Conservation (phyloP, 1,284 basidiomycete genomes). For the Microbotryum lychnidis-dioicae region DNA sequence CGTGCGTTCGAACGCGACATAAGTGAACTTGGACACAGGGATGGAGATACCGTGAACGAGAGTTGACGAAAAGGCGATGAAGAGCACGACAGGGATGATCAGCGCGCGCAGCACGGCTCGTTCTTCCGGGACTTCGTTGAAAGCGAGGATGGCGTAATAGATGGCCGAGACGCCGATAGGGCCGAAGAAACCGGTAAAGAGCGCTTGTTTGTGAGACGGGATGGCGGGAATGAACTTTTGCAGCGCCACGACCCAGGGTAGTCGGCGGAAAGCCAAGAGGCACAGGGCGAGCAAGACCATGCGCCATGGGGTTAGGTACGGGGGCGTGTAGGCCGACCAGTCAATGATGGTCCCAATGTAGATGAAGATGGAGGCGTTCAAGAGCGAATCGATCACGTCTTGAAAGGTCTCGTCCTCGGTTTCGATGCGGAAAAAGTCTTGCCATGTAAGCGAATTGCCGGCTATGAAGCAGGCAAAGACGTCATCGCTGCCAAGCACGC, state of each 20-base stretch:
- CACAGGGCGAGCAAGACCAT: slow-evolving; percentile 41
- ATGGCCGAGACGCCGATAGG: slow-evolving; percentile 42
- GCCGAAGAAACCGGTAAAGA: slow-evolving; percentile 42
- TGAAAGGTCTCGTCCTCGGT: slow-evolving; percentile 50
- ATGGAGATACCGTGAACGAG: slow-evolving; percentile 44
- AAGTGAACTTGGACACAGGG: slow-evolving; percentile 21
- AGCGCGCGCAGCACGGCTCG: slow-evolving; percentile 40
- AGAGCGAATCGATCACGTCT: slow-evolving; percentile 49
- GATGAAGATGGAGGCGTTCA: slow-evolving; percentile 42
- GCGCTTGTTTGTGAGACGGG: slow-evolving; percentile 33
- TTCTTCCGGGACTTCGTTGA: slow-evolving; percentile 44
- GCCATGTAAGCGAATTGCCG: slow-evolving; percentile 37
- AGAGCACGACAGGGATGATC: slow-evolving; percentile 47
- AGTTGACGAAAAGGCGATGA: slow-evolving; percentile 47
- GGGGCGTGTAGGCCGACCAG: slow-evolving; percentile 32
- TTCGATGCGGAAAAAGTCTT: slow-evolving; percentile 45
- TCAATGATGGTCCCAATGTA: slow-evolving; percentile 43
- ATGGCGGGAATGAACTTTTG: slow-evolving; percentile 37
- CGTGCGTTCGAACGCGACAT: slow-evolving; percentile 1
- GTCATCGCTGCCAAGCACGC: slow-evolving; percentile 43
- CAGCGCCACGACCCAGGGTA: slow-evolving; percentile 36
- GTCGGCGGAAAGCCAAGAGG: slow-evolving; percentile 42
- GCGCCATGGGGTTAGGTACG: slow-evolving; percentile 38
- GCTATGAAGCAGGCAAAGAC: slow-evolving; percentile 43
- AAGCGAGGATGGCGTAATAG: slow-evolving; percentile 47